Percentiles rank a stretch among this genome's conserved stretches.
phyloP scores from a whole-genome alignment of 2,329 filamentous ascomycete species.

The Clonostachys sp. region DNA sequence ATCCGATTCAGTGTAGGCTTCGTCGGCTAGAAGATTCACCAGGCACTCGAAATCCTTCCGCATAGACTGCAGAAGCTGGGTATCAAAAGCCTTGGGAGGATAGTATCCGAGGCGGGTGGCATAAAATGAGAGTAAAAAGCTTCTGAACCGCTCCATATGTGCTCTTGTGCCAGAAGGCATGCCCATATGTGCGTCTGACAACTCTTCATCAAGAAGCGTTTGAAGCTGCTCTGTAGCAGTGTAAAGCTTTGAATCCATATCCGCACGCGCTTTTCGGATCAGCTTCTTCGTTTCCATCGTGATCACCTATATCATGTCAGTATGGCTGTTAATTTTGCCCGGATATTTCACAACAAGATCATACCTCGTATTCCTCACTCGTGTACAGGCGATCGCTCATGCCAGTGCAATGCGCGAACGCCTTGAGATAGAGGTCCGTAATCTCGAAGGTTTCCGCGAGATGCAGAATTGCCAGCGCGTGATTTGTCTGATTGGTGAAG shows the following conservation, averaged over 20 bases:
- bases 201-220: conserved; percentile 67
- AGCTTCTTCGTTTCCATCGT: conserved; percentile 56
- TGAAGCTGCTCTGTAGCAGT: conserved; percentile 53
- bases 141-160: conserved; percentile 70
- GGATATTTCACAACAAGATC: conserved; percentile 14
- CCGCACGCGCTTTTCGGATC: conserved; percentile 55
- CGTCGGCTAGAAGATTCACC: conserved; percentile 68
- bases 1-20: conserved; percentile 41
- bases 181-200: conserved; percentile 62
- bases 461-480: conserved; percentile 63
- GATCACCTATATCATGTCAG: conserved; percentile 29
- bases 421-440: conserved; percentile 63
- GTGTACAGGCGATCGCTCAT: conserved; percentile 61
- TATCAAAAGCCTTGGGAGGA: conserved; percentile 60
- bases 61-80: conserved; percentile 56
- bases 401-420: conserved; percentile 74
- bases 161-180: conserved; percentile 54
- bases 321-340: conserved; percentile 9
- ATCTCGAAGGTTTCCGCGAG: conserved; percentile 64
- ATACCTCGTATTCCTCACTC: conserved; percentile 57
- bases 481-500: conserved; percentile 59
- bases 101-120: conserved; percentile 65
- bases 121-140: conserved; percentile 64
- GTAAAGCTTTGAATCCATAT: conserved; percentile 61
- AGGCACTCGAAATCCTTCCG: conserved; percentile 65